Evolutionary conservation across 2,329 filamentous ascomycete species (phyloP).

Genomic region (Beauveria sp.): DNA sequence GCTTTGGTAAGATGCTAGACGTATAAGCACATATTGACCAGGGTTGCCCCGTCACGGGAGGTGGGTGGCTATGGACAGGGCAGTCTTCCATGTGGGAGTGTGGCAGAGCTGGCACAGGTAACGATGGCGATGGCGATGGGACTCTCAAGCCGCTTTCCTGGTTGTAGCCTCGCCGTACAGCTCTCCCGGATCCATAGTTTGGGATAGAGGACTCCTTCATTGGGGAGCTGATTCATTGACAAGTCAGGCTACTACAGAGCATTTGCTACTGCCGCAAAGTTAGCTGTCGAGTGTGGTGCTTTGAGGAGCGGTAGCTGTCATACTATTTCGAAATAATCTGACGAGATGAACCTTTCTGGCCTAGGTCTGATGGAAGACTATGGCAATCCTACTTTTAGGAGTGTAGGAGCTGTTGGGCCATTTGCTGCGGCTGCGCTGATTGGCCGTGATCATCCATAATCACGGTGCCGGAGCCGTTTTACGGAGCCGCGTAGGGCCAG

Average conservation of each 20-base stretch:
- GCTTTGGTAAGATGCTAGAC: conserved; percentile 11
- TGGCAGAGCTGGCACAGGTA: not conserved
- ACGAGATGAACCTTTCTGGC: conserved; percentile 3
- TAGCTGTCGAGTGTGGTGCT: not conserved
- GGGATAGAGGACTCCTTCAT: not conserved
- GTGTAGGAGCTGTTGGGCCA: not conserved
- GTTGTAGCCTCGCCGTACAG: conserved; percentile 5
- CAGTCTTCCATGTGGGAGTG: conserved; percentile 5
- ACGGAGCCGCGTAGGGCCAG: not conserved
- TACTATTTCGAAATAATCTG: conserved; percentile 9
- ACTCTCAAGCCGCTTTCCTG: conserved; percentile 4
- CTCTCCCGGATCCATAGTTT: not conserved
- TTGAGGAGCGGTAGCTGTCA: not conserved
- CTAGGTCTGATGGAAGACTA: conserved; percentile 11
- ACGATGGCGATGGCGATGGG: conserved; percentile 7
- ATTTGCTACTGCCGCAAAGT: not conserved
- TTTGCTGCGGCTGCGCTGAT: not conserved
- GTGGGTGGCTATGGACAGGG: not conserved
- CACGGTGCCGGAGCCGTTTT: conserved; percentile 7
- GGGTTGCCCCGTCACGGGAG: not conserved
- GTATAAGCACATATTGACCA: conserved; percentile 10
- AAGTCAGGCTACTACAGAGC: conserved; percentile 4
- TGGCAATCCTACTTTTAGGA: not conserved
- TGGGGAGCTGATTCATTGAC: conserved; percentile 2
- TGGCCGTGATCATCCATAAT: conserved; percentile 4